These are phyloP conservation scores for Juncus inflexus DNA, from an alignment of 176 grass and related monocot species.

Conservation along the genomic window DNA sequence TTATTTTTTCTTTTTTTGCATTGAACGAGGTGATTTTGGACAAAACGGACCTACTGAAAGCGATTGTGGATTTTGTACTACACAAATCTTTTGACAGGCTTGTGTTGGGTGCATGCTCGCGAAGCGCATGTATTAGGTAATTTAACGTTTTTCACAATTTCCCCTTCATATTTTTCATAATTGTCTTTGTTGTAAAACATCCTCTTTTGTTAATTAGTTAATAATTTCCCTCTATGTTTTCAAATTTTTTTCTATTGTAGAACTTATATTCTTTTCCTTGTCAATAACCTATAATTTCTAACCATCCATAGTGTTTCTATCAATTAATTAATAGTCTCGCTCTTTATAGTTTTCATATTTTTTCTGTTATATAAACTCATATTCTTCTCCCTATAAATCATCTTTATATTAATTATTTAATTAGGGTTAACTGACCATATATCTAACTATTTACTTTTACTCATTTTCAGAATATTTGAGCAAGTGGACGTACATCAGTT, in stretches of 20 bases:
- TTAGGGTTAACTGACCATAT: too few species aligned
- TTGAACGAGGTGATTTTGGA: slow-evolving; percentile 70
- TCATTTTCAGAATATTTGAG: slow-evolving; percentile 46
- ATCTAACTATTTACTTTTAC: slow-evolving; percentile 5
- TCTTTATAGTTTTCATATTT: too few species aligned
- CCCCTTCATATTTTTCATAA: slow-evolving; percentile 9
- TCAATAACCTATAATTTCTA: too few species aligned
- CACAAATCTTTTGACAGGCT: slow-evolving; percentile 44
- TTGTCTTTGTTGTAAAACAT: too few species aligned
- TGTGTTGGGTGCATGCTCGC: slow-evolving; percentile 55
- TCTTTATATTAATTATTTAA: slow-evolving; percentile 14
- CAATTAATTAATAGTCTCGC: too few species aligned
- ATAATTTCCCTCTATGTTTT: too few species aligned
- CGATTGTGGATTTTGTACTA: slow-evolving; percentile 59
- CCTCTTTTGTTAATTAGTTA: too few species aligned
- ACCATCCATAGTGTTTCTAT: too few species aligned
- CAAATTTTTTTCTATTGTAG: too few species aligned
- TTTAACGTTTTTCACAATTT: background rate
- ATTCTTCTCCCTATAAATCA: too few species aligned
- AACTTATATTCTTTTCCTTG: too few species aligned
- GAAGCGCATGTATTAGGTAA: slow-evolving; percentile 60
- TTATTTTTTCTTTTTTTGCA: slow-evolving; percentile 4
- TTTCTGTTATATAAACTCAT: too few species aligned
- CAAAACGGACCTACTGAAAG: slow-evolving; percentile 50
- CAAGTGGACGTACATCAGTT: slow-evolving; percentile 56